Percentiles rank a stretch among this genome's conserved stretches.
These are phyloP conservation scores for Endothia cerciana DNA, from an alignment of 2,329 filamentous ascomycete genomes.

Conservation along the genomic window DNA sequence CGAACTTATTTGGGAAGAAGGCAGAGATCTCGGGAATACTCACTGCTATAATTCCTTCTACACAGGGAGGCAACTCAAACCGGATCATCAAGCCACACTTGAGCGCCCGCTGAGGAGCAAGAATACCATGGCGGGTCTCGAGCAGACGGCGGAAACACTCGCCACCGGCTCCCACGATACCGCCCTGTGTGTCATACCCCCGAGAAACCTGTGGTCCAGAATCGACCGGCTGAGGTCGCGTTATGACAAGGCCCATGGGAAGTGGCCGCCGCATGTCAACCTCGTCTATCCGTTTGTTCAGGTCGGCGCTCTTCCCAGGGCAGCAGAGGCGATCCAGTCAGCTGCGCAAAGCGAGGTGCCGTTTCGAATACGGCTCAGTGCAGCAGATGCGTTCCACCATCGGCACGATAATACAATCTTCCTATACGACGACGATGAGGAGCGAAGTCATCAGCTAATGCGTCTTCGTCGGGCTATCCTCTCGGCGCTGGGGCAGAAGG, in stretches of 20 bases:
- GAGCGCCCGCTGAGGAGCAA: background rate
- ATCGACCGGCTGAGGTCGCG: constrained; percentile 61
- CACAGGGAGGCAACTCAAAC: background rate
- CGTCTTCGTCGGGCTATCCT: constrained; percentile 43
- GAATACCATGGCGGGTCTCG: constrained; percentile 13
- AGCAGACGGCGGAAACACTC: background rate
- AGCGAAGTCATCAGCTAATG: constrained; percentile 33
- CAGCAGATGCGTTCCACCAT: constrained; percentile 52
- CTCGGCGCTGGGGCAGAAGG: constrained; percentile 40
- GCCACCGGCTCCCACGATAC: constrained; percentile 53
- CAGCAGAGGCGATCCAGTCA: constrained; percentile 45
- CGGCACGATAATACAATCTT: constrained; percentile 56
- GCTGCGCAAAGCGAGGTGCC: constrained; percentile 35
- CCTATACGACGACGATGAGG: constrained; percentile 40
- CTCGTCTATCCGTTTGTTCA: constrained; percentile 68
- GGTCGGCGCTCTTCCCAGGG: constrained; percentile 48
- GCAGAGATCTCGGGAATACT: background rate
- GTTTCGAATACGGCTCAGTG: constrained; percentile 42
- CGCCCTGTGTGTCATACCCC: constrained; percentile 64
- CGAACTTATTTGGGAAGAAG: background rate
- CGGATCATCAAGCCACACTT: background rate
- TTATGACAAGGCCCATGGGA: constrained; percentile 63
- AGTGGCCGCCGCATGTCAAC: constrained; percentile 71
- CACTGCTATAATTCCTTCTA: background rate
- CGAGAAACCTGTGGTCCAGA: constrained; percentile 48